These are phyloP conservation scores for Mycena epipterygia DNA, from an alignment of 768 basidiomycete species.

Conservation along the genomic window DNA sequence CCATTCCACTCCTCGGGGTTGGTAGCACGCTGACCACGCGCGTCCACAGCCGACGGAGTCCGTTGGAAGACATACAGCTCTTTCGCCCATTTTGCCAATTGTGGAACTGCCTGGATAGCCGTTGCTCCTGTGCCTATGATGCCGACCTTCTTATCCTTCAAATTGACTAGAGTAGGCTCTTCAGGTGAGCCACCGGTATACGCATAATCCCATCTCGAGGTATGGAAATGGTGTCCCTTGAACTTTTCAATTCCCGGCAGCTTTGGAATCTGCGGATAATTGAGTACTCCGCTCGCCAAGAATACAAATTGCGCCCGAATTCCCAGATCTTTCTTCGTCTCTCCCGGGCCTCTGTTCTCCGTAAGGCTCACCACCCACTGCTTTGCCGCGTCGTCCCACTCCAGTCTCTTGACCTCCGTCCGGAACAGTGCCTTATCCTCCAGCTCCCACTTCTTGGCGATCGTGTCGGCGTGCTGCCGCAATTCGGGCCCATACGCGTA, in stretches of 20 bases:
- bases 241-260: constrained; percentile 19
- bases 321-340: neutral
- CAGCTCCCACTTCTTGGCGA: constrained; percentile 33
- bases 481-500: constrained; percentile 36
- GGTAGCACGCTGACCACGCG: constrained; percentile 31
- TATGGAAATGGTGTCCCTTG: constrained; percentile 26
- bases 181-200: constrained; percentile 15
- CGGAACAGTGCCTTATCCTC: constrained; percentile 29
- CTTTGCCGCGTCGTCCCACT: constrained; percentile 17
- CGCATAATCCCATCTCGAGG: constrained; percentile 35
- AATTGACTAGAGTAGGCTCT: constrained; percentile 16
- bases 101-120: constrained; percentile 34
- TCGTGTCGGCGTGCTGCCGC: constrained; percentile 31
- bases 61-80: constrained; percentile 38
- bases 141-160: constrained; percentile 32
- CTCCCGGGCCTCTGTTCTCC: constrained; percentile 14
- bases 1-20: constrained; percentile 19
- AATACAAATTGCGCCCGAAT: constrained; percentile 11
- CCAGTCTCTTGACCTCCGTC: neutral
- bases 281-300: neutral
- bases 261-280: constrained; percentile 28
- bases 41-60: constrained; percentile 33
- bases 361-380: constrained; percentile 3
- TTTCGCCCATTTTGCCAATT: constrained; percentile 33
- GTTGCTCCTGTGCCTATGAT: constrained; percentile 37